These are phyloP conservation scores for Porphyra umbilicalis DNA, from an alignment of 31 red algal species.

Conservation along the genomic window DNA sequence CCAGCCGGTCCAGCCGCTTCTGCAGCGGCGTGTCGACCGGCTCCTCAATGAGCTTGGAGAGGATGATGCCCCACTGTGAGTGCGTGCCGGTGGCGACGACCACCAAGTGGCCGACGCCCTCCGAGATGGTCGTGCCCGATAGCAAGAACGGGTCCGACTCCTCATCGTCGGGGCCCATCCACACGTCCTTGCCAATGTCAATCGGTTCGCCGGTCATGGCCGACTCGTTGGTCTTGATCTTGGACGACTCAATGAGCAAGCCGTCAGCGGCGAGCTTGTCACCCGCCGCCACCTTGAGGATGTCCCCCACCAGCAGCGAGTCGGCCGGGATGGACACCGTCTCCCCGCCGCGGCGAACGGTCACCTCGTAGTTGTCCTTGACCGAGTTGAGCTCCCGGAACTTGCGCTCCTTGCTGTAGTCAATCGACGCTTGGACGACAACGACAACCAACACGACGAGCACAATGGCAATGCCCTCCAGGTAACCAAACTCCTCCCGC, in stretches of 20 bases:
- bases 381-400: constrained; percentile 85
- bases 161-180: not conserved
- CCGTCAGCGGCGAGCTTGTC: constrained; percentile 83
- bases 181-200: constrained; percentile 51
- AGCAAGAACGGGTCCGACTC: constrained; percentile 71
- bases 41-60: constrained; percentile 67
- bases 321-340: constrained; percentile 27
- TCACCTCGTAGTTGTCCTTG: constrained; percentile 79
- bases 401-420: constrained; percentile 56
- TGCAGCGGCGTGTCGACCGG: constrained; percentile 81
- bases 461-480: constrained; percentile 88
- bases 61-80: constrained; percentile 77
- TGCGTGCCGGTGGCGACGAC: constrained; percentile 71
- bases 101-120: constrained; percentile 61
- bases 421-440: constrained; percentile 58
- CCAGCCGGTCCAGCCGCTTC: constrained; percentile 66
- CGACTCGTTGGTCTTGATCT: constrained; percentile 76
- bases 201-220: constrained; percentile 89
- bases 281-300: constrained; percentile 72
- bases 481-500: constrained; percentile 57
- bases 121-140: constrained; percentile 78
- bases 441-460: constrained; percentile 68
- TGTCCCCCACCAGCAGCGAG: constrained; percentile 81
- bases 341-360: constrained; percentile 47
- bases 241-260: constrained; percentile 43